Evolutionary conservation across 2,329 filamentous ascomycete species (phyloP).

Genomic region (Aureobasidium leucospermi): DNA sequence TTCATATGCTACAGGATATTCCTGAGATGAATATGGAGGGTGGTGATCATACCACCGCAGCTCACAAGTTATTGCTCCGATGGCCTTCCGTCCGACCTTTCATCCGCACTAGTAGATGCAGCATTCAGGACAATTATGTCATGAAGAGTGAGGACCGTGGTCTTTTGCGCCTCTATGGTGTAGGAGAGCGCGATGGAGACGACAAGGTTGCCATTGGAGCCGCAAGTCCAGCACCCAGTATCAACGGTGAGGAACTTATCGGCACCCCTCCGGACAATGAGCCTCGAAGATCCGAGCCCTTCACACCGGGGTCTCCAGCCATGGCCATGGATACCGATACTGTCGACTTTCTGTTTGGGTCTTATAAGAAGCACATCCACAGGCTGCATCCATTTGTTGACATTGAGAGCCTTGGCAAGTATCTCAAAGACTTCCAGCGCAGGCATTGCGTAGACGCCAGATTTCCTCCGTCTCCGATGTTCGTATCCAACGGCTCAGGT

Average conservation of each 20-base stretch:
- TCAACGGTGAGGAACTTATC: slow-evolving; percentile 26
- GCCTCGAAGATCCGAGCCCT: slow-evolving; percentile 24
- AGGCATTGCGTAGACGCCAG: background rate
- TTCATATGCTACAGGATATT: background rate
- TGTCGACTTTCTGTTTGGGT: slow-evolving; percentile 44
- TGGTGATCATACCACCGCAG: slow-evolving; percentile 82
- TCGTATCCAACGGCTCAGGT: slow-evolving; percentile 5
- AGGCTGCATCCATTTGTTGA: slow-evolving; percentile 59
- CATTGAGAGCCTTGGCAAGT: slow-evolving; percentile 39
- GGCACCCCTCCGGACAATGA: slow-evolving; percentile 37
- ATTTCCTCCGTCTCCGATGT: slow-evolving; percentile 9
- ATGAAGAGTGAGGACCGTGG: slow-evolving; percentile 31
- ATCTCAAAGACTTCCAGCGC: slow-evolving; percentile 34
- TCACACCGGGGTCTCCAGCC: slow-evolving; percentile 36
- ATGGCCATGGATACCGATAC: slow-evolving; percentile 44
- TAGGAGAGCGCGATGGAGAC: slow-evolving; percentile 32
- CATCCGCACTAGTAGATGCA: background rate
- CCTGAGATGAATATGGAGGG: slow-evolving; percentile 46
- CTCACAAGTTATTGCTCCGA: slow-evolving; percentile 65
- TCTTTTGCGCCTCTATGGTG: slow-evolving; percentile 29
- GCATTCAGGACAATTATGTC: slow-evolving; percentile 26
- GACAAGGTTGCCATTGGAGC: slow-evolving; percentile 27
- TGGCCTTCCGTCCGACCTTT: slow-evolving; percentile 44
- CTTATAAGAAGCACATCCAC: slow-evolving; percentile 55
- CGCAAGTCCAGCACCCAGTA: slow-evolving; percentile 33